Percentiles rank a stretch among this genome's conserved stretches.
Conservation (phyloP, 192 early-diverging fungal genomes). For the Gryganskiella cystojenkinii region DNA sequence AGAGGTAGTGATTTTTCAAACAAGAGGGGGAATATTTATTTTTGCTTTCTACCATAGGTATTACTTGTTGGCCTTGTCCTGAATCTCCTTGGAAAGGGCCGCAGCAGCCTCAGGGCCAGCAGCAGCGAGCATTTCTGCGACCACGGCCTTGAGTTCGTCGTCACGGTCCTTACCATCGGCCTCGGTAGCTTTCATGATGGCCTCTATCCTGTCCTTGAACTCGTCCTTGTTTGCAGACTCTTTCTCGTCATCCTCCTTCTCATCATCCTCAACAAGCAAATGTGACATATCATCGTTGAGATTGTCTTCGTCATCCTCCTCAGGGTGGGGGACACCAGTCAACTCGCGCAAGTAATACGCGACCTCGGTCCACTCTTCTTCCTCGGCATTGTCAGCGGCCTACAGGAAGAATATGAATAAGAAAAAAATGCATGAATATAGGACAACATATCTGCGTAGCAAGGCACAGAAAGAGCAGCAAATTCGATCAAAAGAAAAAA, state of each 20-base stretch:
- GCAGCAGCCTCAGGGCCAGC: constrained; percentile 18
- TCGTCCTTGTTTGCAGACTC: constrained; percentile 25
- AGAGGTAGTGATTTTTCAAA: too few relatives aligned
- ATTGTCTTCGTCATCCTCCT: constrained; percentile 47
- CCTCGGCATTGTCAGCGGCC: constrained; percentile 65
- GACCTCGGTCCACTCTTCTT: constrained; percentile 74
- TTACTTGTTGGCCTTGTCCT: constrained; percentile 17
- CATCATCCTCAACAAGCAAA: constrained; percentile 35
- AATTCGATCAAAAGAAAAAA: not conserved
- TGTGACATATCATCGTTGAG: constrained; percentile 39
- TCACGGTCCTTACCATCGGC: constrained; percentile 64
- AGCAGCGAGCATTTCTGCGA: constrained; percentile 54
- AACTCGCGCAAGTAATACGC: constrained; percentile 66
- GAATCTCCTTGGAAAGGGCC: constrained; percentile 24
- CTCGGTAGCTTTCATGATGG: constrained; percentile 67
- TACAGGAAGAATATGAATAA: too few relatives aligned
- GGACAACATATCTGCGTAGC: too few relatives aligned
- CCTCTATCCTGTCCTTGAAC: constrained; percentile 63
- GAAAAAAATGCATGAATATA: not conserved
- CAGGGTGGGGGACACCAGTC: constrained; percentile 64
- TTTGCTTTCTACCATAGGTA: not conserved
- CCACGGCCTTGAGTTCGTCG: constrained; percentile 67
- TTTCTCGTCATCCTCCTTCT: constrained; percentile 37
- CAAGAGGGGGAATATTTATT: too few relatives aligned
- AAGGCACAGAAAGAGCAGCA: too few relatives aligned